phyloP scores from a whole-genome alignment of 116 monocot genomes.

The Phalaenopsis hybrid region DNA sequence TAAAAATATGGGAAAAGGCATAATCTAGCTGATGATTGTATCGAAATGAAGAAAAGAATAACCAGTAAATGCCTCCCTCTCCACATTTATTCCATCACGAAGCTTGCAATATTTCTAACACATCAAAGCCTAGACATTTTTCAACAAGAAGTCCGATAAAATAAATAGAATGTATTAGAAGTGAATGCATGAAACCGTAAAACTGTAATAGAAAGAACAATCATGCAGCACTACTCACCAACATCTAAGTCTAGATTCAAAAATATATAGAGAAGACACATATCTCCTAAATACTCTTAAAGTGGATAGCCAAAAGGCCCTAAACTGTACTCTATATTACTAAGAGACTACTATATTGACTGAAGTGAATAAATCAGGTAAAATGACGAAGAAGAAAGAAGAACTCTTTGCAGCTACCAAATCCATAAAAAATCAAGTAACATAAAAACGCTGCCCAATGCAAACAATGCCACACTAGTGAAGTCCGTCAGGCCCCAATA shows the following conservation, averaged over 20 bases:
- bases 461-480: too few relatives aligned
- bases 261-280: background rate
- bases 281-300: background rate
- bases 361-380: background rate
- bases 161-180: background rate
- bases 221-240: background rate
- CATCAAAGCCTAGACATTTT: too few relatives aligned
- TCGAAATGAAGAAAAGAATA: background rate
- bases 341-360: background rate
- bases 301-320: background rate
- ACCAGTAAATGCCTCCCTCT: background rate
- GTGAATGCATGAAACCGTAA: background rate
- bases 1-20: background rate
- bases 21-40: background rate
- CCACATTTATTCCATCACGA: background rate
- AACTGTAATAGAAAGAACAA: background rate
- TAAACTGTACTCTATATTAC: background rate
- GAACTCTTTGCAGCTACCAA: too few relatives aligned
- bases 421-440: too few relatives aligned
- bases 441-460: too few relatives aligned
- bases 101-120: too few relatives aligned
- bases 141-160: too few relatives aligned
- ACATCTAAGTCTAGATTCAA: background rate
- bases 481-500: too few relatives aligned
- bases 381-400: background rate